Evolutionary conservation across 768 basidiomycete species (phyloP), one percentile per base, ranked within the genome.

Genomic region (Tulasnella sp.): DNA sequence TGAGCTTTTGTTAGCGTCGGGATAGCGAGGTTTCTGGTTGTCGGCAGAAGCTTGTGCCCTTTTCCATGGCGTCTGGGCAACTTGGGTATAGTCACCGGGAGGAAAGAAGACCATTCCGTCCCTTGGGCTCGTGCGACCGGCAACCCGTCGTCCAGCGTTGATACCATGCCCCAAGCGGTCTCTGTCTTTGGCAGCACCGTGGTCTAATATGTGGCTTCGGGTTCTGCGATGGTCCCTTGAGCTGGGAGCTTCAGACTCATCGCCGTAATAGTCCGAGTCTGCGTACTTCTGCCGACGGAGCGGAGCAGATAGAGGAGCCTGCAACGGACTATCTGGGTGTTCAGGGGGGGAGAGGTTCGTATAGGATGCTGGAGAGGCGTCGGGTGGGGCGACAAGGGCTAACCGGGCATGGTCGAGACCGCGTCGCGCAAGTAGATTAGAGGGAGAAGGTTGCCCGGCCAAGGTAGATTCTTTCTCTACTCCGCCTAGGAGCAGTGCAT

Each of bases 331-430:
- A 43, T 43, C 7, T 9, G 27, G 41, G 17, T 19, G 17, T 25
- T 52, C 54, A 27, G 54, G 54, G 19, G 54, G 54, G 15, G 54
- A 17, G 29, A 56, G 54, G 17, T 56, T 42, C 27, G 41, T 43
- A 41, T 56, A 56, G 27, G 40, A 43, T 9, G 21, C 19, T 21
- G 40, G 54, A 7, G 54, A 15, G 15, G 54, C 54, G 19, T 56
- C 54, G 41, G 54, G 54, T 17, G 54, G 54, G 27, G 54, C 54
- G 17, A 56, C 41, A 23, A 56, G 54, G 3, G 50, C 50, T 15
- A 52, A 36, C 50, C 50, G 29, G 19, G 32, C 23, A 52, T 52
- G 50, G 17, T 50, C 49, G 49, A 36, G 50, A 45, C 43, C 43
- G 23, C 43, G 43, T n/a, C 43, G 43, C 14, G 43, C 23, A 6